Conservation (phyloP, 192 early-diverging fungal genomes). For the Linnemannia elongata region DNA sequence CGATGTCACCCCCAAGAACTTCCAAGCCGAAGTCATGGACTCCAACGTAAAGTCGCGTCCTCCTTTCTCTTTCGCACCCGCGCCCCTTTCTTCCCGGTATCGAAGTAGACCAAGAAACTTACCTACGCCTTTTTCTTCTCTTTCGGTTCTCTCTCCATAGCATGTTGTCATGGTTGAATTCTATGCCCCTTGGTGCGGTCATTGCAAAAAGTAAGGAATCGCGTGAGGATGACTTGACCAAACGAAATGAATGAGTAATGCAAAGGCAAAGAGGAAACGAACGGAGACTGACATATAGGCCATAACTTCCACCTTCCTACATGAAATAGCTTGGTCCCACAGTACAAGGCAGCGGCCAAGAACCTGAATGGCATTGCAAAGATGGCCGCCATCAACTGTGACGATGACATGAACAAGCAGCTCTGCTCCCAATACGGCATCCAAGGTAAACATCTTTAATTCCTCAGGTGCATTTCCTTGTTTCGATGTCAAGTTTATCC, state of each 20-base stretch:
- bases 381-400: slow-evolving; percentile 93
- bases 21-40: slow-evolving; percentile 75
- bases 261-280: background rate
- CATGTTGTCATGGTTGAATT: slow-evolving; percentile 92
- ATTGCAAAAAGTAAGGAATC: slow-evolving; percentile 81
- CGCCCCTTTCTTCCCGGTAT: background rate
- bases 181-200: slow-evolving; percentile 97
- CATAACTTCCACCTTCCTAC: background rate
- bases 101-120: background rate
- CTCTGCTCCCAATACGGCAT: slow-evolving; percentile 86
- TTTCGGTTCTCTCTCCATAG: slow-evolving; percentile 37
- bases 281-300: background rate
- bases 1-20: slow-evolving; percentile 68
- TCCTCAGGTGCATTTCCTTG: background rate
- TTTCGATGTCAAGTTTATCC: too few species aligned
- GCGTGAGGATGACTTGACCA: too few species aligned
- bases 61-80: background rate
- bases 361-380: slow-evolving; percentile 88
- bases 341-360: slow-evolving; percentile 90
- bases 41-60: slow-evolving; percentile 64
- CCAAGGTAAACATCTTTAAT: slow-evolving; percentile 66
- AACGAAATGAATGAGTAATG: background rate
- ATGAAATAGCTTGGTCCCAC: slow-evolving; percentile 74
- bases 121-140: background rate
- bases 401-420: slow-evolving; percentile 80